Conservation (phyloP, 2,329 filamentous ascomycete species). For the Penicillium occitanis region DNA sequence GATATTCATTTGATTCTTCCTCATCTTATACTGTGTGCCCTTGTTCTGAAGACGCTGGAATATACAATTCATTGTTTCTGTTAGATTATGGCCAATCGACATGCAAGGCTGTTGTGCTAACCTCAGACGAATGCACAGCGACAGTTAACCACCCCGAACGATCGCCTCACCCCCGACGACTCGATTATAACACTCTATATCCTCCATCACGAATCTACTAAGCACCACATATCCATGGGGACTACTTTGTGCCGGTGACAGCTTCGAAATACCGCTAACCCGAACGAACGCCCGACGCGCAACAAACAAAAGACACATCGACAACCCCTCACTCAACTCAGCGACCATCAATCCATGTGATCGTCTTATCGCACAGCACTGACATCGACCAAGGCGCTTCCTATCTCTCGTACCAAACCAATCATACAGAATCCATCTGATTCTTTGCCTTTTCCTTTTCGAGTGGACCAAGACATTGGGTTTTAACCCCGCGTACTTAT, state of each 20-base stretch:
- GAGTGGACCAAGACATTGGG: neutral
- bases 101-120: neutral
- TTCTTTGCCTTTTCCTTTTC: neutral
- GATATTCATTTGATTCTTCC: neutral
- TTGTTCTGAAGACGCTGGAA: too few relatives aligned
- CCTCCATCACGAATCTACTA: neutral
- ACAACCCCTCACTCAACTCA: slow-evolving; percentile 12
- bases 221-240: neutral
- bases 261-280: neutral
- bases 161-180: neutral
- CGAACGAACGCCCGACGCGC: neutral
- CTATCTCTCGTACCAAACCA: slow-evolving; percentile 1
- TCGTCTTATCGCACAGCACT: slow-evolving; percentile 12
- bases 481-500: neutral
- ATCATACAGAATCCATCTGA: slow-evolving; percentile 4
- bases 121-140: neutral
- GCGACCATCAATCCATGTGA: slow-evolving; percentile 14
- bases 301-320: neutral
- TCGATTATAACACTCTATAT: neutral
- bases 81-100: neutral
- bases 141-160: neutral
- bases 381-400: slow-evolving; percentile 3
- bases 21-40: neutral
- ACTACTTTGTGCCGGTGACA: neutral
- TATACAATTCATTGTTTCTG: too few relatives aligned